Evolutionary conservation across 176 grass and related monocot species (phyloP).

Genomic region (Aegilops longissima): DNA sequence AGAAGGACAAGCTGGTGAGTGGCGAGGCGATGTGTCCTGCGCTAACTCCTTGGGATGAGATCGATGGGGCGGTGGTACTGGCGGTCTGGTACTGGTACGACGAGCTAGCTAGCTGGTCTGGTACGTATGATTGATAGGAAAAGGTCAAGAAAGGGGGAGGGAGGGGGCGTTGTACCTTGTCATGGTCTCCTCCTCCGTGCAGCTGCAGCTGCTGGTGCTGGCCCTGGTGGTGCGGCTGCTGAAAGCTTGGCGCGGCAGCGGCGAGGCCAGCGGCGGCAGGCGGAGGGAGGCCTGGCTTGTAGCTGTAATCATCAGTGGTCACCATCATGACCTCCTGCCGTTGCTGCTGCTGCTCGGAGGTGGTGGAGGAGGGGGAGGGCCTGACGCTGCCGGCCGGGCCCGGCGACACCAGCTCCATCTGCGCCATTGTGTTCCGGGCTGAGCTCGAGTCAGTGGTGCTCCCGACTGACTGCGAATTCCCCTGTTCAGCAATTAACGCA

Average conservation of each 20-base stretch:
- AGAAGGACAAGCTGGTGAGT: background rate
- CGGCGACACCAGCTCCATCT: constrained; percentile 69
- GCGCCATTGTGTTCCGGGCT: constrained; percentile 74
- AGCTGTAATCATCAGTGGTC: constrained; percentile 67
- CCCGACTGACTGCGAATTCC: constrained; percentile 72
- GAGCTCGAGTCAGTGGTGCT: constrained; percentile 92
- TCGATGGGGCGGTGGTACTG: background rate
- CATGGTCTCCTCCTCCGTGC: constrained; percentile 46
- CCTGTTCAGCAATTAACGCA: constrained; percentile 65
- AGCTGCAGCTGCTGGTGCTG: constrained; percentile 37
- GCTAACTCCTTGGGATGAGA: background rate
- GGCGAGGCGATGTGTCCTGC: constrained; percentile 2
- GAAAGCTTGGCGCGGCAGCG: constrained; percentile 37
- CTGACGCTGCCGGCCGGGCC: constrained; percentile 46
- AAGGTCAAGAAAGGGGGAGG: constrained; percentile 8
- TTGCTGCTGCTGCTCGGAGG: constrained; percentile 39
- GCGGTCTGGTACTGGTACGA: background rate
- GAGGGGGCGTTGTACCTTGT: constrained; percentile 51
- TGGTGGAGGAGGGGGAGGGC: constrained; percentile 24
- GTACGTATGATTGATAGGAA: constrained; percentile 19
- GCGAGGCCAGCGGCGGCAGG: constrained; percentile 19
- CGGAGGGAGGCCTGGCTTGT: constrained; percentile 36
- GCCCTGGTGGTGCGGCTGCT: constrained; percentile 6
- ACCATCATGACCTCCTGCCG: constrained; percentile 70
- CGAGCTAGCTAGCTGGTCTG: background rate